These are phyloP conservation scores for Aureobasidium sp. DNA, from an alignment of 2,329 filamentous ascomycete species.

Conservation along the genomic window DNA sequence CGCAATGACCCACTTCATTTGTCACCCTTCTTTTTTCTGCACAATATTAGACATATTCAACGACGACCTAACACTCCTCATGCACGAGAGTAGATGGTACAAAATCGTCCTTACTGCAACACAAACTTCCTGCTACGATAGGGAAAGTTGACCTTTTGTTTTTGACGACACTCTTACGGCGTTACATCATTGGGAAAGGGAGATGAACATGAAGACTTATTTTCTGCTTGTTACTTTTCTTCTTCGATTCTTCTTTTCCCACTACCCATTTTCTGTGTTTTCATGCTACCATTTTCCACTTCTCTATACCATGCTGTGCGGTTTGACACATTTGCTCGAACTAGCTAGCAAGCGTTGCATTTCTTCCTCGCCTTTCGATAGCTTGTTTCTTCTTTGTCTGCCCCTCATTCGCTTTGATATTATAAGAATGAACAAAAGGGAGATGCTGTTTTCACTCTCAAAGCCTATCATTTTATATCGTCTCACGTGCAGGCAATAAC, in stretches of 20 bases:
- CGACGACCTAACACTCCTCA: background rate
- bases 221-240: background rate
- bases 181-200: background rate
- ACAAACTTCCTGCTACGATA: background rate
- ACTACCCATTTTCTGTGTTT: background rate
- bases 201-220: background rate
- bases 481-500: background rate
- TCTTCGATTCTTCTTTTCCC: background rate
- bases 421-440: background rate
- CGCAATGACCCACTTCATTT: background rate
- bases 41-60: slow-evolving; percentile 4
- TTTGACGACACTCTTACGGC: background rate
- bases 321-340: background rate
- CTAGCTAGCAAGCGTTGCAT: slow-evolving; percentile 2
- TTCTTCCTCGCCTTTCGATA: background rate
- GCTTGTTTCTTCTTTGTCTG: background rate
- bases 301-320: slow-evolving; percentile 6
- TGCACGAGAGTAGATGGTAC: background rate
- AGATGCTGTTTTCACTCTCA: background rate
- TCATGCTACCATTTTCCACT: background rate
- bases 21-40: background rate
- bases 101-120: background rate
- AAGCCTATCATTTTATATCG: background rate
- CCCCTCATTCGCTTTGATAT: background rate
- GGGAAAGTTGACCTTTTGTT: background rate